These are phyloP conservation scores for Dimocarpus longan DNA, from an alignment of 345 rosid genomes.

Conservation along the genomic window DNA sequence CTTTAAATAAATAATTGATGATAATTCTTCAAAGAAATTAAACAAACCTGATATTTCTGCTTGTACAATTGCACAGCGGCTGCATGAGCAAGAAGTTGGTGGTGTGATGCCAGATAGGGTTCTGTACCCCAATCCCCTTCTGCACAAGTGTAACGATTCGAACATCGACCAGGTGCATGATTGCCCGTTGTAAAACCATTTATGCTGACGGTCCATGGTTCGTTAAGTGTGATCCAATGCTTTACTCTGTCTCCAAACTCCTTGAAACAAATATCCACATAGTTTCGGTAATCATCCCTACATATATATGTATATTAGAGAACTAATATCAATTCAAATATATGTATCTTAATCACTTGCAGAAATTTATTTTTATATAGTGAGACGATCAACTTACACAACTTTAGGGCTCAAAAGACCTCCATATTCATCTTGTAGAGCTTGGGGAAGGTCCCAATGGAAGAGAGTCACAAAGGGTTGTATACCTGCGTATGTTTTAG, in stretches of 20 bases:
- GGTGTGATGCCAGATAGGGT: slow-evolving; percentile 23
- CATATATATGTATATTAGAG: not conserved
- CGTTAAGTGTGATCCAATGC: slow-evolving; percentile 59
- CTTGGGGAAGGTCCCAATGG: slow-evolving; percentile 42
- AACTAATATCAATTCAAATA: too few species aligned
- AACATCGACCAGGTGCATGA: slow-evolving; percentile 24
- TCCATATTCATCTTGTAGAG: slow-evolving; percentile 35
- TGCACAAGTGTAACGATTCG: slow-evolving; percentile 3
- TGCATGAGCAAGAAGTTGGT: slow-evolving; percentile 32
- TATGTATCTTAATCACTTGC: too few species aligned
- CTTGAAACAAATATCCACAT: slow-evolving; percentile 42
- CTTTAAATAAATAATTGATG: too few species aligned
- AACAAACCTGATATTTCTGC: slow-evolving; percentile 33
- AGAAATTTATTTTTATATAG: too few species aligned
- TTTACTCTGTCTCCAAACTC: slow-evolving; percentile 61
- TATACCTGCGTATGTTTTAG: slow-evolving; percentile 15
- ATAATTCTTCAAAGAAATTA: too few species aligned
- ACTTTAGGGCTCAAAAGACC: slow-evolving; percentile 32
- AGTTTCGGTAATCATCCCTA: slow-evolving; percentile 45
- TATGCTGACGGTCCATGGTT: slow-evolving; percentile 34
- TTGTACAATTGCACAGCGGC: slow-evolving; percentile 18
- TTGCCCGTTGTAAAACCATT: slow-evolving; percentile 3
- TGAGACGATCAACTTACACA: slow-evolving; percentile 19
- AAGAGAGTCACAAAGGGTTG: slow-evolving; percentile 40
- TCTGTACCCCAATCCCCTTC: slow-evolving; percentile 22